Percentiles rank a stretch among this genome's conserved stretches.
phyloP scores from a whole-genome alignment of 306 rosid species.

The Sesbania bispinosa region DNA sequence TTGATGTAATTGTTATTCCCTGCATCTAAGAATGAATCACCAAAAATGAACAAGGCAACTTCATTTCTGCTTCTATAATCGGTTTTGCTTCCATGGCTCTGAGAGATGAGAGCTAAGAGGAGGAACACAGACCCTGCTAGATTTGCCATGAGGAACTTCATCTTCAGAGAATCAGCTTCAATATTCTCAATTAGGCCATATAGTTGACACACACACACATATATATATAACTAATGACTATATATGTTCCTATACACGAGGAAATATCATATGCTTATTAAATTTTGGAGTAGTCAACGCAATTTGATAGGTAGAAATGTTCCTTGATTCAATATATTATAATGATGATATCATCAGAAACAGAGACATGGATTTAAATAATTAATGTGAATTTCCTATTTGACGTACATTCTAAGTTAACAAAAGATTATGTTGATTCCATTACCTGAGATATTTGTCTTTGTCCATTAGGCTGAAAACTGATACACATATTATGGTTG shows the following conservation, averaged over 20 bases:
- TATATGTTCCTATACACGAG: not conserved
- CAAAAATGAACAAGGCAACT: slow-evolving; percentile 64
- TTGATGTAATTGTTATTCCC: slow-evolving; percentile 96
- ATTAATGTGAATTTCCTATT: too few relatives aligned
- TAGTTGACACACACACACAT: slow-evolving; percentile 2
- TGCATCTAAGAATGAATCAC: slow-evolving; percentile 85
- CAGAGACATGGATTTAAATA: too few relatives aligned
- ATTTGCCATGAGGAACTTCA: slow-evolving; percentile 29
- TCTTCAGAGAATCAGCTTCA: not conserved
- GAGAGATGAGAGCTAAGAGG: slow-evolving; percentile 1
- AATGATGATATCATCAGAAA: not conserved
- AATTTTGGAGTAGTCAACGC: slow-evolving; percentile 19
- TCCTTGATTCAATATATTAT: not conserved
- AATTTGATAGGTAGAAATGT: slow-evolving; percentile 4
- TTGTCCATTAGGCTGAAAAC: slow-evolving; percentile 4
- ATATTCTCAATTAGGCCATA: not conserved
- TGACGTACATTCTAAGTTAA: not conserved
- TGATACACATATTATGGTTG: not conserved
- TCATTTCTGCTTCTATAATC: slow-evolving; percentile 12
- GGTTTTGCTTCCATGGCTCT: slow-evolving; percentile 21
- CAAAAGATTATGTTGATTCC: too few relatives aligned
- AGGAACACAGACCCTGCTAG: slow-evolving; percentile 28
- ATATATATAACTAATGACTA: not conserved
- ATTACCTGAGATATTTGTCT: not conserved
- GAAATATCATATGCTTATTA: not conserved